phyloP scores from a whole-genome alignment of 2,329 filamentous ascomycete genomes.

The Claviceps maximensis region DNA sequence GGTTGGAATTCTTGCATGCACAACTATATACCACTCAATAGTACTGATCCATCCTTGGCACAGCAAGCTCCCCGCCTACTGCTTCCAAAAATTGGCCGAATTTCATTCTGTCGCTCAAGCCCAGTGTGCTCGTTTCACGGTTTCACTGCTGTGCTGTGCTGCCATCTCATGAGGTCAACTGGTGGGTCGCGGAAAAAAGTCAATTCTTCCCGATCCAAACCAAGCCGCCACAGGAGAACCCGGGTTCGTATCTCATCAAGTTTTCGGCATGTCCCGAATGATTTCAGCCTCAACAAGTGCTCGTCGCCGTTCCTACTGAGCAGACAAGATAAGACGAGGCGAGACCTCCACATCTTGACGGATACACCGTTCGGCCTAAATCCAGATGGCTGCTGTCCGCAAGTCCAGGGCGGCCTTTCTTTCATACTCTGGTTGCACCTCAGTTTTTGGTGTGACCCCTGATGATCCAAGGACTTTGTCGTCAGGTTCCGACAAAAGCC shows the following conservation, averaged over 20 bases:
- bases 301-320: background rate
- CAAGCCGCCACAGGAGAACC: background rate
- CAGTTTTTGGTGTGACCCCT: constrained; percentile 6
- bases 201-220: background rate
- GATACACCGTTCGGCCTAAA: constrained; percentile 1
- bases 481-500: constrained; percentile 5
- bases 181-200: background rate
- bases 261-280: constrained; percentile 7
- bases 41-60: background rate
- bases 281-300: background rate
- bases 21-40: background rate
- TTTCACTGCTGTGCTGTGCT: background rate
- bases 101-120: background rate
- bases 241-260: background rate
- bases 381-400: background rate
- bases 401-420: constrained; percentile 5
- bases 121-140: background rate
- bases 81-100: background rate
- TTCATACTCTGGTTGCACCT: constrained; percentile 10
- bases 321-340: background rate
- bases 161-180: background rate
- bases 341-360: background rate
- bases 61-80: background rate
- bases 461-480: constrained; percentile 1
- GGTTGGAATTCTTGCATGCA: background rate